Base-by-base conservation (phyloP, 192 early-diverging fungal species). In the Coemansia asiatica region DNA sequence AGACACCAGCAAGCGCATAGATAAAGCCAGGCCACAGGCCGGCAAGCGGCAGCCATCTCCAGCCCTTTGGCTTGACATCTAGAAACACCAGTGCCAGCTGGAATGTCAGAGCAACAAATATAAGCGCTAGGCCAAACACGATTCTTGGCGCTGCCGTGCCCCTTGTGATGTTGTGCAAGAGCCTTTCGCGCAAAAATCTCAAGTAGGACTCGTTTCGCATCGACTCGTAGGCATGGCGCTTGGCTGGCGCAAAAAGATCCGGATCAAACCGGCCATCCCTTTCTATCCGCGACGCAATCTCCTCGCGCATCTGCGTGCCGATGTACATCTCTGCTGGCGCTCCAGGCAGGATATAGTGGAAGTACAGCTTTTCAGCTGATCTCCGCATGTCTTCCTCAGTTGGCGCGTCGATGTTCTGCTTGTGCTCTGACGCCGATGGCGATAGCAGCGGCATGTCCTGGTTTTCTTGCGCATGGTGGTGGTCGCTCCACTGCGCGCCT, bases 191-290 rank as follows among this genome's bases (percentile, higher is more conserved):
- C 64, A 76, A 27, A 40, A 82, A 82, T 21, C 79, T 74, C 65
- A 71, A 25, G 47, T 76, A 75, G 51, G 79, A 82, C 44, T 82
- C 79, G 68, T 76, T 62, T 33, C 71, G 74, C 74, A 82, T 75
- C 7, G 71, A 71, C 71, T 76, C 71, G 71, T 76, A 82, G 7
- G 65, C 79, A 31, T 82, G 79, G 2, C 79, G 74, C 71, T 82
- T 82, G 64, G 59, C 79, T 4, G 75, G 67, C 3, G 67, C 67
- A 58, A 82, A 82, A 50, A 82, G 64, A 28, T 69, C 69, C 0
- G 79, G 51, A 40, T 82, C 79, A 9, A 76, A 53, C 19, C 74
- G 64, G 44, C 60, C 36, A 44, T 82, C 74, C 5, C 63, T 63
- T 40, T 82, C 79, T 25, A 82, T 57, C 8, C 79, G 64, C 51